Conservation (phyloP, 768 basidiomycete species). For the Terana coerulea region DNA sequence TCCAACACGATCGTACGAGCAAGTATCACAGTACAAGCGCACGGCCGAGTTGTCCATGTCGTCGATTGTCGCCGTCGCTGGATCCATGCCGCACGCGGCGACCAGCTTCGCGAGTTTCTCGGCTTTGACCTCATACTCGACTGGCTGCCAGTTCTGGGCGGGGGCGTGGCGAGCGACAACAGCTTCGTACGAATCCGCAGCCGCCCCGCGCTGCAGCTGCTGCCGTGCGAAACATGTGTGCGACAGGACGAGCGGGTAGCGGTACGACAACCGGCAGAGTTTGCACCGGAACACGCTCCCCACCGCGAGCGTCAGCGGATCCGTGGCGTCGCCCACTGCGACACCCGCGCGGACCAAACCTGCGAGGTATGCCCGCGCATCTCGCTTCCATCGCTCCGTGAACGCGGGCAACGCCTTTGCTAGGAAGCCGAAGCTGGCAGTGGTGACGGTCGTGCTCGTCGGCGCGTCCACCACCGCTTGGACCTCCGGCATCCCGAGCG, state of each 20-base stretch:
- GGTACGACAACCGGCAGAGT: not conserved
- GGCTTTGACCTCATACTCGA: not conserved
- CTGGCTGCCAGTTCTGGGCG: not conserved
- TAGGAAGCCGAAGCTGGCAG: not conserved
- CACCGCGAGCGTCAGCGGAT: not conserved
- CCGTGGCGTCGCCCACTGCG: not conserved
- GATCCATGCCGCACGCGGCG: not conserved
- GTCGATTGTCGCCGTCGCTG: not conserved
- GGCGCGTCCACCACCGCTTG: not conserved
- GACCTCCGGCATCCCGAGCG: not conserved
- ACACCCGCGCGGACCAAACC: not conserved
- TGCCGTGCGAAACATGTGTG: not conserved
- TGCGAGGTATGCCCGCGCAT: not conserved
- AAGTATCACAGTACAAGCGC: not conserved
- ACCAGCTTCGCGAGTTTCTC: not conserved
- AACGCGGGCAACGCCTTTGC: not conserved
- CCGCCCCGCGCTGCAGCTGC: not conserved
- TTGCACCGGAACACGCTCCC: not conserved
- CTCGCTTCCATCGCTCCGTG: not conserved
- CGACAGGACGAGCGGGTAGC: not conserved
- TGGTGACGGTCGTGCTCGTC: not conserved
- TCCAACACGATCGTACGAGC: too few relatives aligned
- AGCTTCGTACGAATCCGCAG: not conserved
- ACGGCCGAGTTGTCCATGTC: not conserved
- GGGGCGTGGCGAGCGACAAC: not conserved